Evolutionary conservation across 129 eudicot species (phyloP), one percentile per base, ranked within the genome.

Genomic region (Flaveria brownii): DNA sequence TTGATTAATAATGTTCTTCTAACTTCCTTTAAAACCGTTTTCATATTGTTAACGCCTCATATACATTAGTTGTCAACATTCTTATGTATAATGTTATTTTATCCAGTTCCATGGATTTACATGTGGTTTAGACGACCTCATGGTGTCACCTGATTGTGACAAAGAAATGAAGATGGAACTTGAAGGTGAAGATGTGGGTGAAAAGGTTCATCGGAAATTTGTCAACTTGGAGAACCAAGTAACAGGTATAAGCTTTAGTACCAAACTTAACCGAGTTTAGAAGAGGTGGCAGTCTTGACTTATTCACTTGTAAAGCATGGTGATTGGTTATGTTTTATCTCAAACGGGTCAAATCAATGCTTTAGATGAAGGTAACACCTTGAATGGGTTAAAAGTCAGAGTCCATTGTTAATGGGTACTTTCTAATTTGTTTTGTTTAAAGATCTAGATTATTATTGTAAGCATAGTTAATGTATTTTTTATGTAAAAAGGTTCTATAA

Each of bases 41-140:
- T 13, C 11, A 47, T 69, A 11, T 45, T 68, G 67, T 43, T 63
- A 50, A 56, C 39, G 2, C 55, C 23, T 39, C 25, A 41, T 49
- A 41, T 80, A 23, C 36, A 12, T 73, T 42, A 17, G 50, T 15
- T 74, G 69, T 66, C 56, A 14, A 52, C 23, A 52, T 51, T 80
- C 62, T 75, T 78, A 42, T 6, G 28, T 5, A 72, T 50, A 20
- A 49, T 65, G 26, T 83, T 41, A 22, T n/a, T 85, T 46, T 26
- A 81, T 73, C 87, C 87, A 94, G 98, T 78, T 86, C 76, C 90
- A 94, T 80, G 98, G 98, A 43, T 94, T 94, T 81, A 94, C 98
- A 1, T 94, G 98, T 78, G 98, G 98, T 77, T 49, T 94, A 12
- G 97, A 94, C 70, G 98, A 94, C 80, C 89, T 94, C 66, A 85